Percentiles rank a stretch among this genome's conserved stretches.
These are phyloP conservation scores for Fusarium tuaranense DNA, from an alignment of 2,329 filamentous ascomycete genomes.

Conservation along the genomic window DNA sequence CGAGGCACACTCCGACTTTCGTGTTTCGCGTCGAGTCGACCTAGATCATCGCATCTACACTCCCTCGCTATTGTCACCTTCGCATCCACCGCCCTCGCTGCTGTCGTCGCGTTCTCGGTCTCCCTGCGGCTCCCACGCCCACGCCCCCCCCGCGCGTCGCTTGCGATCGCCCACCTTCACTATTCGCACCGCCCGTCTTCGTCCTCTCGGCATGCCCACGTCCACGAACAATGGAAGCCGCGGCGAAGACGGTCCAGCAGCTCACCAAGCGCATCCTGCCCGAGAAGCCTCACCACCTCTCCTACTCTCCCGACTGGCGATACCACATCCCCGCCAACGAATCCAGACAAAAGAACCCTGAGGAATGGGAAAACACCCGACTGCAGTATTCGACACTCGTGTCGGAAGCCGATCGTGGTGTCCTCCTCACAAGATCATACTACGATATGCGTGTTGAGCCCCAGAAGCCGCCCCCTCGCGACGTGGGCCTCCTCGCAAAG, in stretches of 20 bases:
- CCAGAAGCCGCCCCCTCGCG: slow-evolving; percentile 52
- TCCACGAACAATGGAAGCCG: slow-evolving; percentile 67
- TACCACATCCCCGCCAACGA: slow-evolving; percentile 59
- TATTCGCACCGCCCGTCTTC: slow-evolving; percentile 40
- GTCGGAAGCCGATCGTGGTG: slow-evolving; percentile 68
- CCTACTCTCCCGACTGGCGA: slow-evolving; percentile 60
- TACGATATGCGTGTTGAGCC: slow-evolving; percentile 69
- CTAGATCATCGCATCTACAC: slow-evolving; percentile 3
- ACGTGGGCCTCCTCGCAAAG: slow-evolving; percentile 55
- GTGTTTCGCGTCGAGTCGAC: slow-evolving; percentile 7
- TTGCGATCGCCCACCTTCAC: slow-evolving; percentile 39
- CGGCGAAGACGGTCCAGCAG: slow-evolving; percentile 66
- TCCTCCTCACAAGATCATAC: slow-evolving; percentile 67
- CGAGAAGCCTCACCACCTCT: slow-evolving; percentile 65
- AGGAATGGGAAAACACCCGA: slow-evolving; percentile 62
- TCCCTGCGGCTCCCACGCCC: slow-evolving; percentile 28
- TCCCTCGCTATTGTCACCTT: background rate
- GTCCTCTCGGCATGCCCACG: slow-evolving; percentile 52
- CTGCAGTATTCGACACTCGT: slow-evolving; percentile 70
- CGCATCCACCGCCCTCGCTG: slow-evolving; percentile 4
- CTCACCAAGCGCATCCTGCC: slow-evolving; percentile 65
- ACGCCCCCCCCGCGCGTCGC: slow-evolving; percentile 34
- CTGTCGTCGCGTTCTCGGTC: slow-evolving; percentile 37
- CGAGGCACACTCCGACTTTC: background rate
- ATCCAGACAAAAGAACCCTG: slow-evolving; percentile 49